These are phyloP conservation scores for Chlorella vulgaris DNA, from an alignment of 139 green algal species.

Conservation along the genomic window DNA sequence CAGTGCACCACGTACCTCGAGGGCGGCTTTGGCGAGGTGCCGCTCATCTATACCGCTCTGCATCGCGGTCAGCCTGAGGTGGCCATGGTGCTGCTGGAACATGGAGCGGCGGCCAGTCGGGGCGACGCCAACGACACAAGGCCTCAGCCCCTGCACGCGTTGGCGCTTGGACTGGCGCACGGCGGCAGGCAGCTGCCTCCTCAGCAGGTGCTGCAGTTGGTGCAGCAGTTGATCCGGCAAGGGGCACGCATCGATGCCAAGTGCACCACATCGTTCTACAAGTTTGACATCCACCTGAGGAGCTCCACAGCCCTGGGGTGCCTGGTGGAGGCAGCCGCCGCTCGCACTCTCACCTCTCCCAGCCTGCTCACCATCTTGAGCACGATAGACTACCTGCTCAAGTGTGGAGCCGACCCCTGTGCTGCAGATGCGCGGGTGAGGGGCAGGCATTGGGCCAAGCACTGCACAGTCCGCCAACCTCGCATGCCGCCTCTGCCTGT, in stretches of 20 bases:
- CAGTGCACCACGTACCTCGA: neutral
- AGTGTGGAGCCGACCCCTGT: neutral
- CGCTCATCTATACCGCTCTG: neutral
- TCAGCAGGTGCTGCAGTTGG: neutral
- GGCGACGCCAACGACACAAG: too few species aligned
- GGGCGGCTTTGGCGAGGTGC: neutral
- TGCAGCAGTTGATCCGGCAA: neutral
- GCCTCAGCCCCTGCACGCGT: constrained; percentile 1
- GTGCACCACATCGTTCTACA: neutral
- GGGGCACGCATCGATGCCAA: neutral
- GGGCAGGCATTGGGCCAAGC: neutral
- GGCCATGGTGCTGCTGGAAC: neutral
- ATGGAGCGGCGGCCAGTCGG: neutral
- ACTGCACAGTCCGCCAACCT: too few species aligned
- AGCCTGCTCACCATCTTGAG: neutral
- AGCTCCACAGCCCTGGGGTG: neutral
- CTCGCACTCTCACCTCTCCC: too few species aligned
- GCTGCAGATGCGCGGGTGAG: neutral
- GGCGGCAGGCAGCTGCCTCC: neutral
- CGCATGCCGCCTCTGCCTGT: too few species aligned
- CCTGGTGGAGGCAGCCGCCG: neutral
- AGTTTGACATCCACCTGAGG: neutral
- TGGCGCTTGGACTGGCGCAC: neutral
- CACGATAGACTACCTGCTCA: neutral
- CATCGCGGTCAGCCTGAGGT: neutral